A percentile compares a stretch with the other conserved stretches of the same genome.
Evolutionary conservation across 129 eudicot species (phyloP).

Genomic region (Kitagawia praeruptora): DNA sequence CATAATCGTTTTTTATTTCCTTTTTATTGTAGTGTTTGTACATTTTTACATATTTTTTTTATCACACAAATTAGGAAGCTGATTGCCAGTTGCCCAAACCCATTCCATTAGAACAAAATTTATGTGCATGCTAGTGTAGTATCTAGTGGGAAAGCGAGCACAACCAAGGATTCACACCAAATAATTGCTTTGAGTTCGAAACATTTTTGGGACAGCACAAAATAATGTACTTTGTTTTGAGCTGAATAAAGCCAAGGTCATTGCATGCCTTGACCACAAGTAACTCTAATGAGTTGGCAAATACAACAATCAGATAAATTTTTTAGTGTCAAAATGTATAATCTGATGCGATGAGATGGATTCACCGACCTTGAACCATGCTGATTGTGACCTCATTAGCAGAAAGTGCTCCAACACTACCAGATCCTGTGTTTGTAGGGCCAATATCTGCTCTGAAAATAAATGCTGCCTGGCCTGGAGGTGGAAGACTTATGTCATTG

Average conservation of each 20-base stretch:
- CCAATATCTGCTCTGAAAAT: background rate
- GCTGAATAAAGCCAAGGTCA: background rate
- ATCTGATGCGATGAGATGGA: background rate
- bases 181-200: too few species aligned
- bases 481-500: background rate
- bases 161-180: too few species aligned
- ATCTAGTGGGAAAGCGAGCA: too few species aligned
- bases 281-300: background rate
- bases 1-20: too few species aligned
- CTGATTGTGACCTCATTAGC: background rate
- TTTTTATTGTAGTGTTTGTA: too few species aligned
- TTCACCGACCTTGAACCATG: conserved; percentile 2
- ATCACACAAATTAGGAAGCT: background rate
- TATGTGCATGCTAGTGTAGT: too few species aligned
- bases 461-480: conserved; percentile 6
- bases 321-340: background rate
- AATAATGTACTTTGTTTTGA: background rate
- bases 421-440: background rate
- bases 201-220: too few species aligned
- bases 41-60: too few species aligned
- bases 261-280: background rate
- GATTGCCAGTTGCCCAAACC: background rate
- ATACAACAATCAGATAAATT: background rate
- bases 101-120: background rate
- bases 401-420: background rate